Evolutionary conservation across 768 basidiomycete genomes (phyloP).

Genomic region (Mycena sanguinolenta): DNA sequence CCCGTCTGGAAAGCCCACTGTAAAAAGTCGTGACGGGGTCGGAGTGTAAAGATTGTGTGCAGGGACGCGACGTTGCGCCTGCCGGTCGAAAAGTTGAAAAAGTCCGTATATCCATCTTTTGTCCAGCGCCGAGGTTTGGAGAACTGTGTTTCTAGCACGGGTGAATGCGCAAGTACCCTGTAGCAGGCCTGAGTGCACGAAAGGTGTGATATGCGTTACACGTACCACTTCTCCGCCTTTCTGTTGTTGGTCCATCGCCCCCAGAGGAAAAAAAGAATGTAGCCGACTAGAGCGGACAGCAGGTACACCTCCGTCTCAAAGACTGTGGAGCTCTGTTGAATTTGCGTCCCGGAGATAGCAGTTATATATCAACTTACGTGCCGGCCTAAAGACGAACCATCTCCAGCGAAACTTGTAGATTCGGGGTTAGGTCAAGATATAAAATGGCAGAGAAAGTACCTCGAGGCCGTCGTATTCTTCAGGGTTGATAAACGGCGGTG

Average conservation of each 20-base stretch:
- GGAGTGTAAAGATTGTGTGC: constrained; percentile 83
- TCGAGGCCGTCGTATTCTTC: constrained; percentile 82
- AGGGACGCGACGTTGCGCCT: constrained; percentile 81
- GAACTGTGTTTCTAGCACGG: constrained; percentile 80
- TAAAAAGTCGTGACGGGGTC: constrained; percentile 87
- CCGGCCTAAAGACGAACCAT: constrained; percentile 85
- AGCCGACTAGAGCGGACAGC: constrained; percentile 65
- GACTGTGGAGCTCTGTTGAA: constrained; percentile 52
- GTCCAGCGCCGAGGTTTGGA: constrained; percentile 72
- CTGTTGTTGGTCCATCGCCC: constrained; percentile 72
- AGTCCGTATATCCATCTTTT: constrained; percentile 82
- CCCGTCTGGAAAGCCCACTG: constrained; percentile 73
- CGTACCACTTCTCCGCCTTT: constrained; percentile 78
- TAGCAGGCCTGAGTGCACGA: constrained; percentile 31
- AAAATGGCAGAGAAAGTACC: constrained; percentile 11
- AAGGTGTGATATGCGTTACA: constrained; percentile 37
- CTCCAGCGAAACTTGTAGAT: constrained; percentile 69
- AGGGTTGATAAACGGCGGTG: constrained; percentile 66
- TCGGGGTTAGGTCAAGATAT: neutral
- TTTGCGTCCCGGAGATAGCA: constrained; percentile 10
- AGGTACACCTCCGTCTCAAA: constrained; percentile 78
- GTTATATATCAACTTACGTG: constrained; percentile 58
- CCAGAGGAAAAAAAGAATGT: constrained; percentile 67
- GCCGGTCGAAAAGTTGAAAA: constrained; percentile 90
- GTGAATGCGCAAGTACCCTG: constrained; percentile 73